Conservation (phyloP, 225 moss, liverwort and hornwort species). For the Marchantia paleacea region DNA sequence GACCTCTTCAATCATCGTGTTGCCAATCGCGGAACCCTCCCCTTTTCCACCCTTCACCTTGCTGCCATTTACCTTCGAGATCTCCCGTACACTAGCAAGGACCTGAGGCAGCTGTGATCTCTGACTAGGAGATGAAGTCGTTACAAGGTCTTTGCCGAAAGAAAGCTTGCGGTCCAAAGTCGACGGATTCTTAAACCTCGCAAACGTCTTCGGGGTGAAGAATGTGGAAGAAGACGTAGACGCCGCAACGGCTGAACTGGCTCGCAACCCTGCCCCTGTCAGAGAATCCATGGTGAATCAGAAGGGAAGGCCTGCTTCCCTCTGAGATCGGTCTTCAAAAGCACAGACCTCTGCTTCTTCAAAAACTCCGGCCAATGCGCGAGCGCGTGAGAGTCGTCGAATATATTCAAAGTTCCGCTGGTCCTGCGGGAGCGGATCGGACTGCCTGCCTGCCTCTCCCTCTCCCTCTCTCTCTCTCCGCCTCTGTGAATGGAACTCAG, state of each 20-base stretch:
- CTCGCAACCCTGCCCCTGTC: slow-evolving; percentile 23
- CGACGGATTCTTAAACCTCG: slow-evolving; percentile 7
- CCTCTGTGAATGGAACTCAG: not conserved
- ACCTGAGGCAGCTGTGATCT: slow-evolving; percentile 19
- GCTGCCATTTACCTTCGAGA: slow-evolving; percentile 23
- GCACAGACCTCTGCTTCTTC: not conserved
- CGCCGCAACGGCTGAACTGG: slow-evolving; percentile 26
- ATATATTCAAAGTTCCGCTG: not conserved
- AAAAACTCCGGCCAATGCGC: not conserved
- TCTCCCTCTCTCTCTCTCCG: not conserved
- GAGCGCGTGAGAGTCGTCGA: slow-evolving; percentile 12
- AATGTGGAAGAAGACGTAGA: slow-evolving; percentile 24
- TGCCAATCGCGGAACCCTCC: slow-evolving; percentile 23
- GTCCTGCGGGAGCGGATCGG: not conserved
- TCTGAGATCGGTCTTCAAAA: not conserved
- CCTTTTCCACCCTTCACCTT: slow-evolving; percentile 26
- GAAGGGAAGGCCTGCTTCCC: not conserved
- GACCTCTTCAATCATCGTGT: slow-evolving; percentile 15
- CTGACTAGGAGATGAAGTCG: slow-evolving; percentile 13
- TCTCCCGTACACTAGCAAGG: slow-evolving; percentile 30
- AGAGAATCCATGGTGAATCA: slow-evolving; percentile 23
- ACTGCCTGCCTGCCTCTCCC: no score
- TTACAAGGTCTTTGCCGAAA: not conserved
- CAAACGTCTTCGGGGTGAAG: slow-evolving; percentile 4
- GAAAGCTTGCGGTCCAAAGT: slow-evolving; percentile 11